Base-by-base conservation (phyloP, 352 stramenopile species). In the Phytophthora cryptogea region DNA sequence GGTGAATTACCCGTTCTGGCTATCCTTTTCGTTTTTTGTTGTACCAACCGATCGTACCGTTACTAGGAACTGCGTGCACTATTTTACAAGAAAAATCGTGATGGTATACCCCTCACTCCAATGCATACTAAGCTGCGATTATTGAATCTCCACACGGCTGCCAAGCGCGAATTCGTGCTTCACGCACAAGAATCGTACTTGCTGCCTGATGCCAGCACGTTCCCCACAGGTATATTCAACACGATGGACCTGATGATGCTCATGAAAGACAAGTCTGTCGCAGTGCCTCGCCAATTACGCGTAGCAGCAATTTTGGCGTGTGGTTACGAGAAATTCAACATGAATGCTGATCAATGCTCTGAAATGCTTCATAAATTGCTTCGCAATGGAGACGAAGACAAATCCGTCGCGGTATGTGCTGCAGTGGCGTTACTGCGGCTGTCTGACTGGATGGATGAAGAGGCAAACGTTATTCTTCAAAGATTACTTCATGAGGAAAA, bases 401-500 rank as follows among this genome's bases (percentile, higher is more conserved):
- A 88, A 36, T 90, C 82, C 0, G 70, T 89, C 0, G 71, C 76
- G 9, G 84, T 94, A 3, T 92, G 84, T 37, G 78, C 84, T 27
- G 84, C 86, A 8, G 86, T 95, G 8, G 84, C 84, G 3, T 59
- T 93, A 9, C 50, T 95, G 2, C 76, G 81, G 4, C 37, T 90
- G 7, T 91, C 83, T 0, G 80, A 95, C 37, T 95, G 84, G 84
- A 95, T 94, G 80, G 76, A 95, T 43, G 84, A 95, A 77, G 75
- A 87, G 53, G 80, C 86, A 1, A 94, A 92, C 44, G 28, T 94
- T 14, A 71, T 92, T 54, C 70, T 95, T 16, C 86, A 95, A 45
- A 63, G 78, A 23, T 51, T 95, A 2, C 68, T 95, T 9, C 86
- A 95, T 46, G 85, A 95, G 58, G 83, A 93, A 58, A 82, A 74